phyloP scores from a whole-genome alignment of 495 filamentous ascomycete genomes.

The Cercophora newfieldiana region DNA sequence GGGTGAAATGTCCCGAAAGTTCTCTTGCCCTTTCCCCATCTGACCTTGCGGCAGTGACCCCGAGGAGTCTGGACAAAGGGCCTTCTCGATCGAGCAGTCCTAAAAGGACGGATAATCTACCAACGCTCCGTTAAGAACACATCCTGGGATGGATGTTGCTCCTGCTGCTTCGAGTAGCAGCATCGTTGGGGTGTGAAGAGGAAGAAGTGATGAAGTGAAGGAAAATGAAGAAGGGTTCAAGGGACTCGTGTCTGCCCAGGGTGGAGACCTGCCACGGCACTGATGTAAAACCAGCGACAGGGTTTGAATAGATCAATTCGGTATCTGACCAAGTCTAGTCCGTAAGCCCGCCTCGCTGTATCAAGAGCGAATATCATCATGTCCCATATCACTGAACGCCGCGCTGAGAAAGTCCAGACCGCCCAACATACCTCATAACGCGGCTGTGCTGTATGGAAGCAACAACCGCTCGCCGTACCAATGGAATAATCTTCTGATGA shows the following conservation, averaged over 20 bases:
- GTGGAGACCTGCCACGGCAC: not conserved
- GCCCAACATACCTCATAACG: conserved; percentile 19
- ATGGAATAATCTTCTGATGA: conserved; percentile 10
- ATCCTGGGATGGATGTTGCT: conserved; percentile 50
- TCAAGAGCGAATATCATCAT: conserved; percentile 19
- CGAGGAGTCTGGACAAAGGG: conserved; percentile 54
- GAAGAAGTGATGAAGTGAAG: not conserved
- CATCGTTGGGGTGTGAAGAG: conserved; percentile 44
- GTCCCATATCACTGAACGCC: conserved; percentile 30
- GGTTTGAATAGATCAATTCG: conserved; percentile 23
- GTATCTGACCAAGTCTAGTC: conserved; percentile 36
- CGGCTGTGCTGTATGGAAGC: conserved; percentile 11
- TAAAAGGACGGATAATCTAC: conserved; percentile 53
- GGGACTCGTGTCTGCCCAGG: not conserved
- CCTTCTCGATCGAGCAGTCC: conserved; percentile 62
- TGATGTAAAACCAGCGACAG: conserved; percentile 10
- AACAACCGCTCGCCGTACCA: conserved; percentile 7
- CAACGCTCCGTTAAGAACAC: conserved; percentile 57
- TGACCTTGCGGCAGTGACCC: conserved; percentile 45
- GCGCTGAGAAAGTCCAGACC: conserved; percentile 26
- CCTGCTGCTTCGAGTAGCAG: conserved; percentile 52
- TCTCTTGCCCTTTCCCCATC: conserved; percentile 72
- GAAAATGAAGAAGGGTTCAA: conserved; percentile 7
- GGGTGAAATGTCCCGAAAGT: conserved; percentile 52
- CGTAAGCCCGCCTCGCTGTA: conserved; percentile 10